Evolutionary conservation across 192 early-diverging fungal species (phyloP).

Genomic region (Umbelopsis sp.): DNA sequence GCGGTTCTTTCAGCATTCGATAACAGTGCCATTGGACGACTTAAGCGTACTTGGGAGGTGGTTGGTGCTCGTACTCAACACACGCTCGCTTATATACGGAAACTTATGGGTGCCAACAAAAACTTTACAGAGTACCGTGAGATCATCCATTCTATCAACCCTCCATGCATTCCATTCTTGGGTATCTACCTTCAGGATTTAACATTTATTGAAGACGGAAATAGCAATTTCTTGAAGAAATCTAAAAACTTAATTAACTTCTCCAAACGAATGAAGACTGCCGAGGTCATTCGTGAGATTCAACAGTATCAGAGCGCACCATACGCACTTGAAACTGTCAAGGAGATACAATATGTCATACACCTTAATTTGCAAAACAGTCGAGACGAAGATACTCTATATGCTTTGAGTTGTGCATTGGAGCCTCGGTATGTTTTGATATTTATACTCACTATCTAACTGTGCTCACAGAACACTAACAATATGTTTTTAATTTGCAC

Average conservation of each 20-base stretch:
- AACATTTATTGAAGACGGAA: constrained; percentile 94
- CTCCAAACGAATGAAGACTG: constrained; percentile 85
- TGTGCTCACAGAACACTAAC: not conserved
- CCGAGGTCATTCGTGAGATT: constrained; percentile 89
- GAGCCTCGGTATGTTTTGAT: constrained; percentile 72
- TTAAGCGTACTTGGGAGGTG: constrained; percentile 90
- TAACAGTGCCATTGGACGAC: constrained; percentile 83
- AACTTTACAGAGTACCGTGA: constrained; percentile 88
- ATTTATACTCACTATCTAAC: not conserved
- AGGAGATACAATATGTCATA: constrained; percentile 86
- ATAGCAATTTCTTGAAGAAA: constrained; percentile 71
- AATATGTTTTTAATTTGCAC: constrained; percentile 1
- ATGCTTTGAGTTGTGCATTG: constrained; percentile 73
- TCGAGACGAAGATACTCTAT: constrained; percentile 74
- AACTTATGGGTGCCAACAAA: constrained; percentile 78
- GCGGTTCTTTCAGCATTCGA: constrained; percentile 90
- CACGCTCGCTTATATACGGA: constrained; percentile 64
- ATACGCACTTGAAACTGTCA: constrained; percentile 77
- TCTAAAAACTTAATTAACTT: constrained; percentile 85
- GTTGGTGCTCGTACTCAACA: constrained; percentile 57
- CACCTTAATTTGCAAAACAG: constrained; percentile 65
- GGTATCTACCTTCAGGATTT: constrained; percentile 86
- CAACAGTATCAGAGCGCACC: constrained; percentile 91
- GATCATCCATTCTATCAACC: constrained; percentile 80
- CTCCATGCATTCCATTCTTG: constrained; percentile 83